These are phyloP conservation scores for Stagonosporopsis chrysanthemi DNA, from an alignment of 2,329 filamentous ascomycete genomes.

Conservation along the genomic window DNA sequence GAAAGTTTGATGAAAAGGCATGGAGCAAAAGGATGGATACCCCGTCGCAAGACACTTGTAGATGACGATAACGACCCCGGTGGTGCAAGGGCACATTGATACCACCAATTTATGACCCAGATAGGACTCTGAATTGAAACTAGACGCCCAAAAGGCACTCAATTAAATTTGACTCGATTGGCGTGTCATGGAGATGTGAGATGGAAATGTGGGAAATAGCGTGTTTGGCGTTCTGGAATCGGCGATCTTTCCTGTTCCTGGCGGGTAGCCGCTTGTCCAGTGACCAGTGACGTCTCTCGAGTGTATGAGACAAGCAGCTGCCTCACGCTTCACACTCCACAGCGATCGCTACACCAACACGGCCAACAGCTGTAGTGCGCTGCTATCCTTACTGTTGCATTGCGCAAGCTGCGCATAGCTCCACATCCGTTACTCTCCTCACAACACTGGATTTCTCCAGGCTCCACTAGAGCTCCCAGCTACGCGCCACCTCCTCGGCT, in stretches of 20 bases:
- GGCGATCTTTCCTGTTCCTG: conserved; percentile 27
- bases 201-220: not conserved
- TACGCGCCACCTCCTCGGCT: conserved; percentile 28
- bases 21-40: conserved; percentile 30
- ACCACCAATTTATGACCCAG: conserved; percentile 34
- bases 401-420: conserved; percentile 14
- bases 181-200: not conserved
- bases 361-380: not conserved
- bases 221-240: conserved; percentile 11
- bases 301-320: conserved; percentile 21
- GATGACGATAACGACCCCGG: conserved; percentile 24
- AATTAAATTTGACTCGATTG: not conserved
- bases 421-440: not conserved
- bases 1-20: conserved; percentile 25
- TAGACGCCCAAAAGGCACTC: conserved; percentile 12
- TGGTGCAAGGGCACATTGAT: conserved; percentile 25
- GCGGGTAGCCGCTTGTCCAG: conserved; percentile 16
- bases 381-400: not conserved
- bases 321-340: conserved; percentile 19
- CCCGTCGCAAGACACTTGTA: conserved; percentile 39
- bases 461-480: conserved; percentile 15
- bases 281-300: conserved; percentile 28
- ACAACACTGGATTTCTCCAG: not conserved
- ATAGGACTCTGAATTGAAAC: conserved; percentile 26
- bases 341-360: not conserved